A percentile compares a stretch with the other conserved stretches of the same genome.
Evolutionary conservation across 768 basidiomycete species (phyloP).

Genomic region (Fomitopsis serialis): DNA sequence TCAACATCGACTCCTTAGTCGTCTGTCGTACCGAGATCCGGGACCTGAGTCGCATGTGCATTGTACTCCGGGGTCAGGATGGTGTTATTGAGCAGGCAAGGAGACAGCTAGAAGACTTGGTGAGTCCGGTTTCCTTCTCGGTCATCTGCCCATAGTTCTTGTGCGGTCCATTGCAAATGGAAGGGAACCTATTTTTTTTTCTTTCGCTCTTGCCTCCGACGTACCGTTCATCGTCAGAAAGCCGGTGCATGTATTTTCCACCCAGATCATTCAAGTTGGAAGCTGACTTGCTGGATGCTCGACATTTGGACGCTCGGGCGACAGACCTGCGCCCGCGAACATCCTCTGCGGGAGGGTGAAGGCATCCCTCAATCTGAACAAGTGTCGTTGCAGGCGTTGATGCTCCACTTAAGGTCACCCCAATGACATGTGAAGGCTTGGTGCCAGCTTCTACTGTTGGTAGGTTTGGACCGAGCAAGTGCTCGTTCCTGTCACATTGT

Average conservation of each 20-base stretch:
- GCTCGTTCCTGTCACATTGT: no score
- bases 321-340: neutral
- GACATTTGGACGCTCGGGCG: neutral
- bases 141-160: neutral
- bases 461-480: no score
- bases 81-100: slow-evolving; percentile 97
- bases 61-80: slow-evolving; percentile 94
- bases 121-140: slow-evolving; percentile 34
- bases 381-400: no score
- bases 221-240: no score
- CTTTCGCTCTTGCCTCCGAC: no score
- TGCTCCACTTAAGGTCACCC: no score
- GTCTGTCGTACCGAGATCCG: slow-evolving; percentile 97
- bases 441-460: no score
- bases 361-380: no score
- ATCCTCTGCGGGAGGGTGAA: no score
- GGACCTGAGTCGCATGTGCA: slow-evolving; percentile 96
- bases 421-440: no score
- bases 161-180: neutral
- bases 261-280: neutral
- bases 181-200: no score
- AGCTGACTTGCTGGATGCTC: neutral
- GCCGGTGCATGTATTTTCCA: neutral
- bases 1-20: slow-evolving; percentile 98
- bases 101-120: slow-evolving; percentile 92